Evolutionary conservation across 805 yeast genomes (phyloP).

Genomic region (Pichia phayaonensis): DNA sequence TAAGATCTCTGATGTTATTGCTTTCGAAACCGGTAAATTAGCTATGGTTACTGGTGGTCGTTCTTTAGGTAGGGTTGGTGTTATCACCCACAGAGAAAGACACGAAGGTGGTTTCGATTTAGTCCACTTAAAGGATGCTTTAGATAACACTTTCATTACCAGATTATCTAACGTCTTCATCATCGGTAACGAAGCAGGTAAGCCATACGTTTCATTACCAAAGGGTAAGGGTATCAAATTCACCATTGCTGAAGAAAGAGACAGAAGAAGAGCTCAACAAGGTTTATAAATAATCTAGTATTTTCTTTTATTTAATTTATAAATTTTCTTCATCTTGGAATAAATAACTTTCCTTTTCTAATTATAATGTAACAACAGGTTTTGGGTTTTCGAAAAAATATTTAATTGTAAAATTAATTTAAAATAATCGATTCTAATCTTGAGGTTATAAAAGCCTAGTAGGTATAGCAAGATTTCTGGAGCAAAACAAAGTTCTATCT

Average conservation of each 20-base stretch:
- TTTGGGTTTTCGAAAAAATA: constrained; percentile 7
- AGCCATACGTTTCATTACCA: constrained; percentile 91
- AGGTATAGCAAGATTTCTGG: no score
- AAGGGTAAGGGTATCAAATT: constrained; percentile 99
- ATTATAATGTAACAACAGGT: constrained; percentile 1
- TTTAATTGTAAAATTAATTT: not conserved
- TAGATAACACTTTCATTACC: constrained; percentile 93
- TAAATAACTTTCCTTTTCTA: constrained; percentile 6
- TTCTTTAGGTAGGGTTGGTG: constrained; percentile 97
- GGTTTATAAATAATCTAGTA: constrained; percentile 35
- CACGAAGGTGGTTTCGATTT: constrained; percentile 98
- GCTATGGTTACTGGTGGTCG: constrained; percentile 97
- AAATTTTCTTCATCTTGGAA: constrained; percentile 5
- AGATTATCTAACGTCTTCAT: constrained; percentile 90
- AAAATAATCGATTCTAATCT: no score
- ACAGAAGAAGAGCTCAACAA: constrained; percentile 88
- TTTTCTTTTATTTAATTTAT: constrained; percentile 1
- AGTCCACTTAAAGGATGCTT: constrained; percentile 91
- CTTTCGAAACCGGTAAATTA: constrained; percentile 87
- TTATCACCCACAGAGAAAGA: constrained; percentile 90
- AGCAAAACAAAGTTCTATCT: no score
- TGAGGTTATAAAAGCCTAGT: no score
- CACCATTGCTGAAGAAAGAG: constrained; percentile 95
- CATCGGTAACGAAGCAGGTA: constrained; percentile 84
- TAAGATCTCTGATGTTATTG: constrained; percentile 82